Conservation (phyloP, 306 rosid genomes). For the Prunus kanzakura region DNA sequence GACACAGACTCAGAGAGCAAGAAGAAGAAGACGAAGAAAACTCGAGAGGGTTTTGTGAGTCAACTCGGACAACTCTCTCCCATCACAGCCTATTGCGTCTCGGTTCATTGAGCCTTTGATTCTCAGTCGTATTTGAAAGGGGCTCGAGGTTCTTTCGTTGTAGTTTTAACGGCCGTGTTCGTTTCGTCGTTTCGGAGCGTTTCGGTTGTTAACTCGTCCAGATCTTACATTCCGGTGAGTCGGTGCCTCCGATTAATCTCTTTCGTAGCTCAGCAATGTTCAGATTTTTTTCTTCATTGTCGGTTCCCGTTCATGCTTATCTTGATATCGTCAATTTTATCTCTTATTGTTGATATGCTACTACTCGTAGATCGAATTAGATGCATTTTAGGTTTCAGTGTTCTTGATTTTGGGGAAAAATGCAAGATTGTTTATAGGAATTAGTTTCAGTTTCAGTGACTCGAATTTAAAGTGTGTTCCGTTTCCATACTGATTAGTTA, state of each 20-base stretch:
- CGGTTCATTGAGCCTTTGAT: not conserved
- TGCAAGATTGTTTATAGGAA: not conserved
- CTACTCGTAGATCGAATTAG: not conserved
- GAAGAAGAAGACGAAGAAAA: not conserved
- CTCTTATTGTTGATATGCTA: not conserved
- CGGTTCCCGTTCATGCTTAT: not conserved
- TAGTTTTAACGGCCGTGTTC: not conserved
- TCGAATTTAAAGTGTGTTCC: not conserved
- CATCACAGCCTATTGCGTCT: slow-evolving; percentile 15
- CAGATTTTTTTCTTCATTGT: slow-evolving; percentile 15
- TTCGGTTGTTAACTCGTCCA: slow-evolving; percentile 21
- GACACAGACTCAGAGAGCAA: not conserved
- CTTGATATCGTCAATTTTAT: not conserved
- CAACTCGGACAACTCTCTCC: slow-evolving; percentile 42
- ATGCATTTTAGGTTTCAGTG: not conserved
- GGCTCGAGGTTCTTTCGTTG: not conserved
- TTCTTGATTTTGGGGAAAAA: not conserved
- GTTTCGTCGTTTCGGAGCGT: not conserved
- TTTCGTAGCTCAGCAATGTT: not conserved
- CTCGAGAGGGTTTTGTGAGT: slow-evolving; percentile 27
- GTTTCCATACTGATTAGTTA: not conserved
- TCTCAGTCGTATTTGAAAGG: slow-evolving; percentile 8
- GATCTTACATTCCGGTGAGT: slow-evolving; percentile 61
- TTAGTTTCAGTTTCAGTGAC: not conserved
- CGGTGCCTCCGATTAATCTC: slow-evolving; percentile 16